Base-by-base conservation (phyloP, 176 grass and related monocot genomes). In the Rhynchospora breviuscula region DNA sequence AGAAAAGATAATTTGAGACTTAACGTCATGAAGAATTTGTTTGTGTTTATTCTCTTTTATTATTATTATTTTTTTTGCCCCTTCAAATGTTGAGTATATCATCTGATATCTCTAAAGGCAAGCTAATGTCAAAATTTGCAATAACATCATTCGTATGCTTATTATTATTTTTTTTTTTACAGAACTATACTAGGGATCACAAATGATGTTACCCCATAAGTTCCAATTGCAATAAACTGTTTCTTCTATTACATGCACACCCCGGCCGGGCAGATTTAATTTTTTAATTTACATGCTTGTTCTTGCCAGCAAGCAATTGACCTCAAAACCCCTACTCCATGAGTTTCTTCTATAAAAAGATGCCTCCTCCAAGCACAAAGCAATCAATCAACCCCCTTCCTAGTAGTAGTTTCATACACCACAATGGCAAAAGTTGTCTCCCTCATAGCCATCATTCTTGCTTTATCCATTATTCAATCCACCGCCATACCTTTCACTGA, bases 401-500 rank as follows among this genome's bases (percentile, higher is more conserved):
- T 61, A 21, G 8, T 62, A 59, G 13, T 19, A 21, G 44, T 52
- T 63, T 25, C 17, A 45, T 15, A 7, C 8, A 59, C 52, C 53
- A 60, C 48, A 67, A 82, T 82, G 79, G 46, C 44, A 66, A 82
- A 82, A 47, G 18, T 3, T 82, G 6, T 66, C n/a, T 62, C 14
- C 4, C 12, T 77, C 6, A 68, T 86, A 17, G 59, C 78, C 4
- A 53, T 84, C 54, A 10, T 59, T 68, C 35, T 79, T 33, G 48
- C 59, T 9, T 25, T 48, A 53, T 72, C 15, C 19, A 5, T 45
- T 31, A 44, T 82, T 13, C 79, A 82, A 82, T 65, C 79, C n/a
- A 15, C 1, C 19, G 78, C 79, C 67, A 86, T 89, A 10, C 79
- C 88, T 57, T 89, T 86, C 79, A 86, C 88, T 9, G 84, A 86